Base-by-base conservation (phyloP, 169 alveolate genomes). In the Amoebophrya sp. region DNA sequence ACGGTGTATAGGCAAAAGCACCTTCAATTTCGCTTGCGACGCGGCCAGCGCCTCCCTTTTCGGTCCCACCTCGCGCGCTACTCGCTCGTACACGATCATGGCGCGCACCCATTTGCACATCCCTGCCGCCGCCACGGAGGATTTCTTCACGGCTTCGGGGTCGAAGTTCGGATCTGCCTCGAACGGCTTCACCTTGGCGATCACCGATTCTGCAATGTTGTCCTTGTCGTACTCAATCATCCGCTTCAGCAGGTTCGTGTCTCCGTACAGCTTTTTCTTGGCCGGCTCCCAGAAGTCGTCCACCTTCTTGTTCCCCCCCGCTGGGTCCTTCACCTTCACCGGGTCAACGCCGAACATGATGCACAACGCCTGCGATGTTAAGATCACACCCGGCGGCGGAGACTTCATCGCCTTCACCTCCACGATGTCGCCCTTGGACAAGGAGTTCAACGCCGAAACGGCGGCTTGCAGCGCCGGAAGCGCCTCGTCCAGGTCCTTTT, bases 61-160 rank as follows among this genome's bases (percentile, higher is more conserved):
- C 41, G 96, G 95, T 94, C 95, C 95, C 78, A 96, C 98, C 88
- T 95, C 96, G 94, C 96, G 95, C 58, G 95, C 95, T 78, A 96
- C 97, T 89, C 96, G 94, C 90, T 97, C 97, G 93, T 97, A 97
- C 92, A 96, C 97, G 89, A 94, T 93, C 95, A 97, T 95, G 90
- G 99, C 98, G 18, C 95, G 95, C 10, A 96, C 98, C 99, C 99
- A 97, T 29, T 94, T 94, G 92, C 98, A 96, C 69, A 97, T 95
- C 67, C 99, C 98, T 89, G 95, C 91, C 93, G 98, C 94, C 39
- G 96, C 95, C 90, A 94, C 94, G 78, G 97, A 94, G 43, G 96
- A 95, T 94, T 97, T 95, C 94, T 94, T 92, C 92, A 97, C 95
- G 90, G 94, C 93, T 88, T 95, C 96, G 18, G 97, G 94, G 78